Evolutionary conservation across 139 green algal species (phyloP).

Genomic region (Eudorina sp.): DNA sequence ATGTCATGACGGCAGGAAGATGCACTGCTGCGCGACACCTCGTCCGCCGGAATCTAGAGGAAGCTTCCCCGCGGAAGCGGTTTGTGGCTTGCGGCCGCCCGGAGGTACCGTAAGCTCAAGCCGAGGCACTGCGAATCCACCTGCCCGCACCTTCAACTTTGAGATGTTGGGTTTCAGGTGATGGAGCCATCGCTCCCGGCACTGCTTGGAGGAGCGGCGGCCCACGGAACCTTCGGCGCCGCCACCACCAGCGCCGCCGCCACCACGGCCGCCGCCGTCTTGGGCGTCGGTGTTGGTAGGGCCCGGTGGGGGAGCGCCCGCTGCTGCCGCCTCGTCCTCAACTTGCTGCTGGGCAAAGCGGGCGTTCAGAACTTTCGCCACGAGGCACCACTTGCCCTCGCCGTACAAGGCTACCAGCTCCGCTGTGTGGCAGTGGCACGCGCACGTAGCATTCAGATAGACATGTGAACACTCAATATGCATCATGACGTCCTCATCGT

Average conservation of each 20-base stretch:
- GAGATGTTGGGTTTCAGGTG: conserved; percentile 52
- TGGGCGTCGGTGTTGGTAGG: too few species aligned
- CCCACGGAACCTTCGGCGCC: background rate
- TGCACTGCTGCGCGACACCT: too few species aligned
- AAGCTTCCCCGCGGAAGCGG: too few species aligned
- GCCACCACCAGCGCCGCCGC: background rate
- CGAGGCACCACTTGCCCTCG: conserved; percentile 2
- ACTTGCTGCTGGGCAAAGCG: background rate
- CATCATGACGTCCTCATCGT: too few species aligned
- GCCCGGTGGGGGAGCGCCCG: background rate
- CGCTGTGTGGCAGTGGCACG: background rate
- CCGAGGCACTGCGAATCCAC: too few species aligned
- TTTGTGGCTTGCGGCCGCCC: too few species aligned
- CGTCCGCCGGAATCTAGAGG: too few species aligned
- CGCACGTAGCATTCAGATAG: too few species aligned
- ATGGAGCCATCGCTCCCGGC: conserved; percentile 61
- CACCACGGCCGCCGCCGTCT: background rate
- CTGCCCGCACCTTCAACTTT: too few species aligned
- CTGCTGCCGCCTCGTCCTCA: background rate
- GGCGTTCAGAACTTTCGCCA: background rate
- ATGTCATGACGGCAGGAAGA: too few species aligned
- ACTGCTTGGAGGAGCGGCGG: conserved; percentile 59
- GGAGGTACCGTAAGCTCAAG: too few species aligned
- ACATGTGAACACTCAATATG: too few species aligned
- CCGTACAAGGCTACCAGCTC: background rate